Percentiles rank a stretch among this genome's conserved stretches.
Evolutionary conservation across 208 protist genomes (phyloP).

Genomic region (Leishmania aethiopica): DNA sequence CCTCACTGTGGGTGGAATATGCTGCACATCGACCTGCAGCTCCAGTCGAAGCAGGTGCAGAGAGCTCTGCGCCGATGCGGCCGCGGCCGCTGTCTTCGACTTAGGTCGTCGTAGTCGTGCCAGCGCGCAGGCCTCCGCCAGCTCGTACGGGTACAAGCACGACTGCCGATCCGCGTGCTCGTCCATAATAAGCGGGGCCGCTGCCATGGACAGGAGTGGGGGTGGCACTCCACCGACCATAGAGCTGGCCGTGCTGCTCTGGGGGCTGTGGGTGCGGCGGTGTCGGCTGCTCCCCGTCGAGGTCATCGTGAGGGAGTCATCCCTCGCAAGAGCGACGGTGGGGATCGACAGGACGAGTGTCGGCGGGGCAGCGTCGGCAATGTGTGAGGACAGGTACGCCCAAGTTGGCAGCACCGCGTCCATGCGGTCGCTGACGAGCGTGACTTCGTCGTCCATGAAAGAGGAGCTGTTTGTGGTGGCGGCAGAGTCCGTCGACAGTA

Average conservation of each 20-base stretch:
- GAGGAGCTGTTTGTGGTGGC: not conserved
- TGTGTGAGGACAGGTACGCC: conserved; percentile 29
- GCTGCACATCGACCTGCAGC: conserved; percentile 19
- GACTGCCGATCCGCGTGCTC: conserved; percentile 20
- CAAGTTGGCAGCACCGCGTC: conserved; percentile 34
- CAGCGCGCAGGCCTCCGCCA: conserved; percentile 34
- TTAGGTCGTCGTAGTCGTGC: conserved; percentile 8
- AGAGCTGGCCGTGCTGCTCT: conserved; percentile 18
- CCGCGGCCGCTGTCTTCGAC: not conserved
- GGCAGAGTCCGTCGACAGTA: not conserved
- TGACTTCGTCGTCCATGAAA: conserved; percentile 12
- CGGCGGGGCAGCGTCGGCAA: conserved; percentile 6
- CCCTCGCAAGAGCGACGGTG: not conserved
- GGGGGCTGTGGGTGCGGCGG: conserved; percentile 5
- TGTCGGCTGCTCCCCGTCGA: not conserved
- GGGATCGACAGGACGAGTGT: not conserved
- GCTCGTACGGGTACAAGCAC: conserved; percentile 21
- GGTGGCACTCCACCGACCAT: not conserved
- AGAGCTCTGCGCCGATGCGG: conserved; percentile 2
- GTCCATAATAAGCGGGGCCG: not conserved
- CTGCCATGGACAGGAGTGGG: not conserved
- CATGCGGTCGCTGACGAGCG: conserved; percentile 30
- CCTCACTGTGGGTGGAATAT: conserved; percentile 21
- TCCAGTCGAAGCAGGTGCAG: conserved; percentile 30
- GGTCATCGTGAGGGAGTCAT: not conserved